A percentile compares a stretch with the other conserved stretches of the same genome.
These are phyloP conservation scores for Trebouxiophyceae sp. DNA, from an alignment of 163 green algal genomes.

Conservation along the genomic window DNA sequence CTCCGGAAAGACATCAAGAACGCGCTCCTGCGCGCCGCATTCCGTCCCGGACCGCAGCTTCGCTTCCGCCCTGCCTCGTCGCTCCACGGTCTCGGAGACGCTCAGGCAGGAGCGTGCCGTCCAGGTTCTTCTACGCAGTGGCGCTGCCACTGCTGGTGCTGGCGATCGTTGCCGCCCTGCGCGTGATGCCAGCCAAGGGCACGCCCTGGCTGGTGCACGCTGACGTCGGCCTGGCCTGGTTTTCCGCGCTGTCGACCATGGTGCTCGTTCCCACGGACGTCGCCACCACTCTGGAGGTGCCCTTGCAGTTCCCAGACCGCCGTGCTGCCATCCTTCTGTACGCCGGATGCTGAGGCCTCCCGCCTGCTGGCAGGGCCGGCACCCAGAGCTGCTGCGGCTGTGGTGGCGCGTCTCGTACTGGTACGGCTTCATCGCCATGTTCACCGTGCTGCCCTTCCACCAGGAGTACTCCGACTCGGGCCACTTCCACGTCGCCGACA, in stretches of 20 bases:
- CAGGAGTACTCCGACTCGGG: constrained; percentile 65
- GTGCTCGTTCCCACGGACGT: constrained; percentile 50
- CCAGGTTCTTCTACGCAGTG: constrained; percentile 25
- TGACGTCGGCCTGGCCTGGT: constrained; percentile 47
- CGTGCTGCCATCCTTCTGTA: too few relatives aligned
- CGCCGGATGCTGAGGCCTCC: too few relatives aligned
- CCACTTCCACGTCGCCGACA: constrained; percentile 39
- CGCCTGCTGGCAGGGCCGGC: constrained; percentile 14
- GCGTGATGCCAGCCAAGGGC: not conserved
- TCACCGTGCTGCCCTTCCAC: constrained; percentile 61
- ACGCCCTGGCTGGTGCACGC: constrained; percentile 28
- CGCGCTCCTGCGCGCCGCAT: too few relatives aligned
- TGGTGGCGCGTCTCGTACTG: constrained; percentile 32
- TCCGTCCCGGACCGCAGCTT: too few relatives aligned
- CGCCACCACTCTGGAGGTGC: constrained; percentile 22
- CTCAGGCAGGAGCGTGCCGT: too few relatives aligned
- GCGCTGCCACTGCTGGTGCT: constrained; percentile 14
- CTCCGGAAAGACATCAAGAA: too few relatives aligned
- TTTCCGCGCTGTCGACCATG: constrained; percentile 37
- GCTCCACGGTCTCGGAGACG: too few relatives aligned
- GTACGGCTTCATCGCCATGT: constrained; percentile 39
- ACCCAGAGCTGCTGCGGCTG: constrained; percentile 10
- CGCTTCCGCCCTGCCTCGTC: too few relatives aligned
- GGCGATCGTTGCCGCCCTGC: constrained; percentile 11
- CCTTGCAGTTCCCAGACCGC: too few relatives aligned